Evolutionary conservation across 345 rosid species (phyloP).

Genomic region (Eucalyptus brandiana): DNA sequence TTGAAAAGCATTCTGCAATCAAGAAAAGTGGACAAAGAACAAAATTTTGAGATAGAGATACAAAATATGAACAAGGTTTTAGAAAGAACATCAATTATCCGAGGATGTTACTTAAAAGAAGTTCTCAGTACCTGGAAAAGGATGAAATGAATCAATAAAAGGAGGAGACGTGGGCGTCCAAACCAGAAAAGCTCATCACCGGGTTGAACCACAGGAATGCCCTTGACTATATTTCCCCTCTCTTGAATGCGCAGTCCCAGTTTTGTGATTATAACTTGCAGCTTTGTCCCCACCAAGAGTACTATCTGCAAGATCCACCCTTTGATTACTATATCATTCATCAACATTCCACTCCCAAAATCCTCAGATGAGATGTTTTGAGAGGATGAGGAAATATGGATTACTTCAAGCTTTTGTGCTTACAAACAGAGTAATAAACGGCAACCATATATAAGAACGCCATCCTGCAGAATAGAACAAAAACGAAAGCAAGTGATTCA

Average conservation of each 20-base stretch:
- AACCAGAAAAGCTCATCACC: conserved; percentile 98
- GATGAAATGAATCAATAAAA: conserved; percentile 70
- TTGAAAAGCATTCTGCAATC: conserved; percentile 33
- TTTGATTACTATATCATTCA: neutral
- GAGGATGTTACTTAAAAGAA: neutral
- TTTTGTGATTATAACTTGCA: conserved; percentile 81
- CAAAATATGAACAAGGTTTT: neutral
- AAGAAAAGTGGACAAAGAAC: neutral
- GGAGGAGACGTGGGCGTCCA: conserved; percentile 73
- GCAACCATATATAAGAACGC: conserved; percentile 67
- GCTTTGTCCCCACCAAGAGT: conserved; percentile 69
- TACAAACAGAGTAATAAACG: conserved; percentile 76
- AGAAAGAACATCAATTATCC: neutral
- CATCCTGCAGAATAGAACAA: conserved; percentile 33
- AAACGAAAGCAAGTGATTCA: neutral
- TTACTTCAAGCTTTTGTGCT: conserved; percentile 6
- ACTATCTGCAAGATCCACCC: conserved; percentile 30
- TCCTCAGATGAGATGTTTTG: neutral
- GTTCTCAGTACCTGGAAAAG: conserved; percentile 65
- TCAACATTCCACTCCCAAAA: neutral
- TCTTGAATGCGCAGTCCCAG: conserved; percentile 81
- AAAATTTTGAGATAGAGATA: neutral
- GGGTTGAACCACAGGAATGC: conserved; percentile 89
- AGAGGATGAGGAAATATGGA: neutral
- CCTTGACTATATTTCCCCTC: conserved; percentile 82